Base-by-base conservation (phyloP, 192 early-diverging fungal species). In the Gryganskiella cystojenkinii region DNA sequence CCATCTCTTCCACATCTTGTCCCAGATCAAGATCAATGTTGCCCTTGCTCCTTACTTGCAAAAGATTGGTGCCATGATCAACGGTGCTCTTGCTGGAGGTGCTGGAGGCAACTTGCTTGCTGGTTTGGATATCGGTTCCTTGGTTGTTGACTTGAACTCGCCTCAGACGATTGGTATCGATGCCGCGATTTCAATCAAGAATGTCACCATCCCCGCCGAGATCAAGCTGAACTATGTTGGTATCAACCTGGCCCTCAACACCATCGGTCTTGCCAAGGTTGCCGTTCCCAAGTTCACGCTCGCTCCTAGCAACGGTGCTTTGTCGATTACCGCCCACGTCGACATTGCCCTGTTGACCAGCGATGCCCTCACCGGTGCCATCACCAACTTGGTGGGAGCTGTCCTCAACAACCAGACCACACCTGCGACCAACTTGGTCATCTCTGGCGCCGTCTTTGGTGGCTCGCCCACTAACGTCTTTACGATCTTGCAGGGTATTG, bases 1-100 rank as follows among this genome's bases (percentile, higher is more conserved):
- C 50, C 74, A 69, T 54, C 67, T 78, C 56, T 78, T 78, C 67
- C 66, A 69, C 27, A 78, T 78, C 42, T 24, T 78, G 44, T 69
- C 66, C 14, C 65, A 78, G 56, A 35, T 78, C 67, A 78, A 69
- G 67, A 35, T 69, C 14, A 64, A 58, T 44, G 34, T 78, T 47
- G 52, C 74, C 40, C 46, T 78, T 33, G 74, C 74, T 40, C 74
- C 74, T 37, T 58, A 59, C 56, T 33, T 78, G 65, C 53, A 78
- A 42, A 51, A 69, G 56, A 54, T 69, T n/a, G 61, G 67, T 35
- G 49, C 59, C 30, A 27, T 67, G 14, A 24, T 75, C 44, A 66
- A 47, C 22, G 71, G 64, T 28, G 57, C 44, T 15, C 1, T 37
- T 9, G 34, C 43, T 17, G 60, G 45, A n/a, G 53, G 55, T 24